A percentile compares a stretch with the other conserved stretches of the same genome.
Conservation (phyloP, 2,329 filamentous ascomycete genomes). For the Sclerotinia subarctica region DNA sequence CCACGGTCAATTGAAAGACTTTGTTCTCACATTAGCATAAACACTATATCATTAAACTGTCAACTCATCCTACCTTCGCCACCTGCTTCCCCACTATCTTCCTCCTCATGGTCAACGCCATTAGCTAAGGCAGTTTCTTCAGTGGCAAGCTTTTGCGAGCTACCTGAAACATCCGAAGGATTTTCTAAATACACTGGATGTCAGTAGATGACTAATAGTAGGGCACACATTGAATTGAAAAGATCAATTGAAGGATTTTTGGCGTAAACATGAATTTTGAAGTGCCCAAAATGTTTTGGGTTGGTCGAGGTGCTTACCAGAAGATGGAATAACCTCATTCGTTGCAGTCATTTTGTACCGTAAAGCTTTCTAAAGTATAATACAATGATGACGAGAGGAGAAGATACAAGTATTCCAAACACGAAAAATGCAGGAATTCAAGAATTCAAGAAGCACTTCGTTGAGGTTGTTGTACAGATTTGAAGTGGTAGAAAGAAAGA, state of each 20-base stretch:
- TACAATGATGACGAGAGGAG: slow-evolving; percentile 17
- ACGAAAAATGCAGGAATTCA: slow-evolving; percentile 7
- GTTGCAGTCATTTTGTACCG: slow-evolving; percentile 32
- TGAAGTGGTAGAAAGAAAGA: not conserved
- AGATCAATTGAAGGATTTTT: not conserved
- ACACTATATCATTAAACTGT: slow-evolving; percentile 14
- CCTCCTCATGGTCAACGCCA: slow-evolving; percentile 29
- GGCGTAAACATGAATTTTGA: not conserved
- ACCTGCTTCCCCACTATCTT: slow-evolving; percentile 33
- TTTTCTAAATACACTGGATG: slow-evolving; percentile 24
- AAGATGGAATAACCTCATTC: slow-evolving; percentile 34
- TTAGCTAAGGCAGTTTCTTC: slow-evolving; percentile 23
- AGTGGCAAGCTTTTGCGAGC: slow-evolving; percentile 22
- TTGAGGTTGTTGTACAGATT: slow-evolving; percentile 14
- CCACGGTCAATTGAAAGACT: slow-evolving; percentile 65
- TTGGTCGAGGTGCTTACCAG: slow-evolving; percentile 30
- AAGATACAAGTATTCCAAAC: slow-evolving; percentile 8
- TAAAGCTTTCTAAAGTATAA: slow-evolving; percentile 15
- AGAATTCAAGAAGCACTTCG: slow-evolving; percentile 8
- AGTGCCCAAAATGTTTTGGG: not conserved
- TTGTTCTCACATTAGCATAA: slow-evolving; percentile 32
- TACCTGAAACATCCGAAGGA: slow-evolving; percentile 23
- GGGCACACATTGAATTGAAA: not conserved
- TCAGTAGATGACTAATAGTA: slow-evolving; percentile 6
- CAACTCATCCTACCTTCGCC: slow-evolving; percentile 34